Base-by-base conservation (phyloP, 208 protist genomes). In the Herpetomonas samuelpessoai region DNA sequence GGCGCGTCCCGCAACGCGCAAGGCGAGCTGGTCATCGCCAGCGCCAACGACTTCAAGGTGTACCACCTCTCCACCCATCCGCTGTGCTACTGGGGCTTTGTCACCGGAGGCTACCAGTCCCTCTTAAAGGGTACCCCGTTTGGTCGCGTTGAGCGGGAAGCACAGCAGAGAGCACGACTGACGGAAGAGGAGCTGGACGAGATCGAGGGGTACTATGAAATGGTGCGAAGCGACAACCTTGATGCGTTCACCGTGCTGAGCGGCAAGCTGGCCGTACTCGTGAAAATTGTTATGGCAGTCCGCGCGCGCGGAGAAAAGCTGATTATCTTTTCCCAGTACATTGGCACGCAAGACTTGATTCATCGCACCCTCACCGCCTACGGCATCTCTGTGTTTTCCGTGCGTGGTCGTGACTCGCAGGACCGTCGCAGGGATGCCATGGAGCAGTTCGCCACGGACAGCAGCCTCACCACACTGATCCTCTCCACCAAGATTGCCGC, bases 401-500 rank as follows among this genome's bases (percentile, higher is more conserved):
- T 93, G 39, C 82, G 86, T 51, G 82, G 88, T 46, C 76, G 81
- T 7, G 83, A 93, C 67, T 71, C 76, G 28, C 69, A 79, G 35
- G 81, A 87, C 10, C 67, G 76, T 18, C 76, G 89, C 29, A 69
- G 64, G 39, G 48, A 48, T 30, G 77, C 74, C 30, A 80, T 95
- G 50, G 56, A 79, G 9, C 62, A 77, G 48, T 97, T 97, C 66
- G 74, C 57, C 41, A 53, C 68, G 1, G 65, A 89, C 50, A 53
- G 73, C 2, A 65, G 73, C 16, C 44, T 92, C 44, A 62, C 54
- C 7, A 79, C 69, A 22, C 70, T 99, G 54, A 79, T 99, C 38
- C 68, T 99, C 2, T 99, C 96, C 0, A 99, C 98, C 2, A 92
- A 96, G 47, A 96, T 98, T 35, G 97, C 96, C 19, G 98, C 98